Evolutionary conservation across 345 rosid genomes (phyloP).

Genomic region (Gossypium stocksii): DNA sequence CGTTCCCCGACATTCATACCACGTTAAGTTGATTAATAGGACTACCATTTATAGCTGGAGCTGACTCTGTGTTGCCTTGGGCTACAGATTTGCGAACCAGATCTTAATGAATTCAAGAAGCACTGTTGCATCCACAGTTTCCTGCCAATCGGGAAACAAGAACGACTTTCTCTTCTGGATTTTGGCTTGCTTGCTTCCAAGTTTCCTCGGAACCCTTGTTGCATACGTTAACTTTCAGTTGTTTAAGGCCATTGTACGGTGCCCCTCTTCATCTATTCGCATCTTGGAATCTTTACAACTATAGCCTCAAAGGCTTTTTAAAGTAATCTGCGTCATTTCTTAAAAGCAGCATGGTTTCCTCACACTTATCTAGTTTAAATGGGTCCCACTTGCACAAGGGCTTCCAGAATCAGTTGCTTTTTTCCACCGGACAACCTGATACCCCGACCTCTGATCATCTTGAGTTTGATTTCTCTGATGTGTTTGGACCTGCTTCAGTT

Average conservation of each 20-base stretch:
- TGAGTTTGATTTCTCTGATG: slow-evolving; percentile 52
- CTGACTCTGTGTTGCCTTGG: slow-evolving; percentile 6
- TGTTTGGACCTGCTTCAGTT: slow-evolving; percentile 46
- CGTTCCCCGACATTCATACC: neutral
- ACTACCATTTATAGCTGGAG: neutral
- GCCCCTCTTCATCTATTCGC: slow-evolving; percentile 21
- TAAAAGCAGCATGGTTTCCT: slow-evolving; percentile 26
- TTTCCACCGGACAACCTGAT: slow-evolving; percentile 32
- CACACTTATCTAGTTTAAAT: slow-evolving; percentile 31
- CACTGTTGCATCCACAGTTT: slow-evolving; percentile 45
- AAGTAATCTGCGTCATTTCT: neutral
- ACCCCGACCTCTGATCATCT: slow-evolving; percentile 30
- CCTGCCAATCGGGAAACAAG: slow-evolving; percentile 64
- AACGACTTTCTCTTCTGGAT: slow-evolving; percentile 42
- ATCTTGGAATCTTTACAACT: slow-evolving; percentile 14
- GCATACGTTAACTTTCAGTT: slow-evolving; percentile 29
- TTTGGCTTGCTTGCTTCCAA: slow-evolving; percentile 44
- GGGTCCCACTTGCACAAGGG: slow-evolving; percentile 21
- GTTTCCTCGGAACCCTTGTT: slow-evolving; percentile 31
- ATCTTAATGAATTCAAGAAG: slow-evolving; percentile 46
- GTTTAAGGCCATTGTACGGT: slow-evolving; percentile 33
- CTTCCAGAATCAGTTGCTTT: slow-evolving; percentile 27
- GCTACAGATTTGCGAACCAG: slow-evolving; percentile 22
- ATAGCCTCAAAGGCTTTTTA: slow-evolving; percentile 10
- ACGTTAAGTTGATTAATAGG: neutral